Conservation (phyloP, 768 basidiomycete genomes). For the Boletellus ananas region DNA sequence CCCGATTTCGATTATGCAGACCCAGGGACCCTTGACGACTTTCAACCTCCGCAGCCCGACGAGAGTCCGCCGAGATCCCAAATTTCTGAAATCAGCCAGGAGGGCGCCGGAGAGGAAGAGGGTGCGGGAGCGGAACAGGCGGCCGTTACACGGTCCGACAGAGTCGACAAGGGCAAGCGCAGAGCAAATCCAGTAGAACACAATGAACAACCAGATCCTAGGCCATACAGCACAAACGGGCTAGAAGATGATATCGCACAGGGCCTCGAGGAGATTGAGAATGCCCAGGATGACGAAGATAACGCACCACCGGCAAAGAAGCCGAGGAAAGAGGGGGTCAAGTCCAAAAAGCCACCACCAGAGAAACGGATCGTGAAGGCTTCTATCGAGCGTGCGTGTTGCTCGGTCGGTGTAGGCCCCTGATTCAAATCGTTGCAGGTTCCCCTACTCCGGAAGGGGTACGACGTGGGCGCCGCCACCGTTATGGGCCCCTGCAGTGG, state of each 20-base stretch:
- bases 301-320: constrained; percentile 28
- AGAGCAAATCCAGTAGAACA: constrained; percentile 27
- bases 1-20: constrained; percentile 23
- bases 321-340: constrained; percentile 25
- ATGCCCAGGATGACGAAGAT: constrained; percentile 49
- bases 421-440: constrained; percentile 16
- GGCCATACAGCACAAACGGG: constrained; percentile 21
- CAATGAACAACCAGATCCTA: constrained; percentile 5
- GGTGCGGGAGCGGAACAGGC: constrained; percentile 30
- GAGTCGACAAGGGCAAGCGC: constrained; percentile 40
- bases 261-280: constrained; percentile 44
- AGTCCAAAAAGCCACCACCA: constrained; percentile 24
- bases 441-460: constrained; percentile 42
- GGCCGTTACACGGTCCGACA: constrained; percentile 21
- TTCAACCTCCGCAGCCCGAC: constrained; percentile 18
- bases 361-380: constrained; percentile 16
- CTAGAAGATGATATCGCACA: constrained; percentile 43
- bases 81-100: constrained; percentile 48
- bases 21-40: constrained; percentile 26
- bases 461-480: constrained; percentile 67
- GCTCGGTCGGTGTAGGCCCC: not conserved
- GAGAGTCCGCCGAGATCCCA: constrained; percentile 36
- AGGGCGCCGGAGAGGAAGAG: constrained; percentile 43
- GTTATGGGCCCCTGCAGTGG: constrained; percentile 75
- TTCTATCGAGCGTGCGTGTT: constrained; percentile 24